phyloP scores from a whole-genome alignment of 2,329 filamentous ascomycete species.

The Penicillium sp. region DNA sequence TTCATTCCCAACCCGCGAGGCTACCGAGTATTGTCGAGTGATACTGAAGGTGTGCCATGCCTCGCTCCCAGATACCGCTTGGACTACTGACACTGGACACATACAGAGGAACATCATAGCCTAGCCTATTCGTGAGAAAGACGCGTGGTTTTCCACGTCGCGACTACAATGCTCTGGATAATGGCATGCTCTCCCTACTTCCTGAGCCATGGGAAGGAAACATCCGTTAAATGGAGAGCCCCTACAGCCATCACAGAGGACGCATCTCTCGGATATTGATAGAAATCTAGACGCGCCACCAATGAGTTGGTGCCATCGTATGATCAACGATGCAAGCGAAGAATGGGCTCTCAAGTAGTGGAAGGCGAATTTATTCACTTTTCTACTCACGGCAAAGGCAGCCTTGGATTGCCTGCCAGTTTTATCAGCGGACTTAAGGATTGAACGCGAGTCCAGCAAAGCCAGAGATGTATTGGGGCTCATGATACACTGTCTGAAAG shows the following conservation, averaged over 20 bases:
- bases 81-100: constrained; percentile 4
- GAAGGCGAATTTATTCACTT: neutral
- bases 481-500: neutral
- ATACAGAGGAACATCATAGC: constrained; percentile 3
- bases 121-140: constrained; percentile 1
- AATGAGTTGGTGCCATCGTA: neutral
- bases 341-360: neutral
- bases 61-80: neutral
- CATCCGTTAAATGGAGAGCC: neutral
- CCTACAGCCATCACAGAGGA: neutral
- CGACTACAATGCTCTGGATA: constrained; percentile 2
- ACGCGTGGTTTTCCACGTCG: constrained; percentile 12
- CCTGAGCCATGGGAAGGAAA: neutral
- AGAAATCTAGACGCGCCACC: neutral
- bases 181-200: neutral
- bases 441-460: neutral
- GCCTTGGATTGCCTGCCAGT: neutral
- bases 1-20: neutral
- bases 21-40: neutral
- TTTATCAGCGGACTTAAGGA: neutral
- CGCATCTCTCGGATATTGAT: neutral
- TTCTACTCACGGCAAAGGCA: neutral
- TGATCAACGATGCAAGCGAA: neutral
- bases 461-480: neutral
- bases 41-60: constrained; percentile 3